Base-by-base conservation (phyloP, 345 rosid species). In the Leavenworthia alabamica region DNA sequence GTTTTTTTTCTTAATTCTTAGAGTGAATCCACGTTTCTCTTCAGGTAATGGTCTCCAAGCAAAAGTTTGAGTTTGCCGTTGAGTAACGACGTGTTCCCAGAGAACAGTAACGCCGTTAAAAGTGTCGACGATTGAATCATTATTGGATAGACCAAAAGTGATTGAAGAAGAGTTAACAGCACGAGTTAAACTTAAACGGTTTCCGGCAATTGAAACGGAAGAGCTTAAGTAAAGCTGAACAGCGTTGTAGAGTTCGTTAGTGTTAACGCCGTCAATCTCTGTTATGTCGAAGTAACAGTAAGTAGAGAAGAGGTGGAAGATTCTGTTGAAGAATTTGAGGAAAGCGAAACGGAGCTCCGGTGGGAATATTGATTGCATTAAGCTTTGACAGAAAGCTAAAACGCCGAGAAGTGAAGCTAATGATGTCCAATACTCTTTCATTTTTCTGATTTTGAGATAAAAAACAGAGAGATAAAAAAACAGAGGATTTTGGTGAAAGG, bases 171-270 rank as follows among this genome's bases (percentile, higher is more conserved):
- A 86, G 77, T 93, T 93, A 57, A 85, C 73, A 36, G 94, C 84
- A 13, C 99, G 88, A 3, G 99, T 85, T 62, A 93, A 94, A 70
- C 86, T 85, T 39, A 86, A 39, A 26, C 91, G 97, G 89, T 80
- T 83, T 2, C 89, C 90, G 53, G 85, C 71, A 76, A 80, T 62
- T 33, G 93, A 86, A 19, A 81, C 81, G 15, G 83, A 82, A 32
- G 89, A 81, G 82, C 94, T 83, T 0, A 93, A 68, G 78, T 93
- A 93, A 28, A 93, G 91, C 79, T 93, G 99, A 64, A 86, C 94
- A n/a, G 99, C 99, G 91, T 80, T 80, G 80, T 93, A 93, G 66
- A 93, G 99, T 50, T 93, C 96, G 85, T 93, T 89, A 72, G 99
- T 89, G 84, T 93, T 93, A 11, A 93, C 96, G 39, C 97, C 99